Evolutionary conservation across 352 stramenopile genomes (phyloP), one percentile per base, ranked within the genome.

Genomic region (Phytopythium aichiense): DNA sequence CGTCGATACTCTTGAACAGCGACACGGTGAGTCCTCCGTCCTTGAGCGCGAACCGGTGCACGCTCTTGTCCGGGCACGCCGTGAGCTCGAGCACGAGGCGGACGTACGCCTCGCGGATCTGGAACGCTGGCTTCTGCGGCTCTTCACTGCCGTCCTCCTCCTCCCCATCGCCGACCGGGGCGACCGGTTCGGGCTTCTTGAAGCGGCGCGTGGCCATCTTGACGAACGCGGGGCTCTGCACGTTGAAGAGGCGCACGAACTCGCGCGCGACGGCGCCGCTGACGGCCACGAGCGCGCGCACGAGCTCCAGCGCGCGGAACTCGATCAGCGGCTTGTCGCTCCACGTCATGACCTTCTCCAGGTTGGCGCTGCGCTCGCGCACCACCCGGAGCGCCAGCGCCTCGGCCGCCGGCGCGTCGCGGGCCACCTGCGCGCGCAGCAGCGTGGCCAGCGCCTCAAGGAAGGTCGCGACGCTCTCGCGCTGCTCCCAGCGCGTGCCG

Each of bases 251-350:
- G 1, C 87, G 74, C 50, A 95, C 84, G 11, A 92, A 71, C 56
- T 94, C 87, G 28, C 87, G 67, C 25, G 84, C 83, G 2, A 75
- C 56, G 4, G 60, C 63, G 20, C 69, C 67, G 25, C 76, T 84
- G 6, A 88, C 65, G 11, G 58, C 51, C 7, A 72, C 78, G 37
- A 94, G 68, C 15, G 57, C 42, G 1, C 67, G 70, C 60, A 91
- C 69, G 40, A 95, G 68, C 61, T 87, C 60, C 51, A 95, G 76
- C 31, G 83, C 81, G 43, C 79, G 72, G 64, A 81, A 89, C 59
- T 89, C 83, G 56, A 95, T 85, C 18, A 82, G 55, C 16, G 87
- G 87, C 69, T 94, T 94, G 74, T 95, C 87, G 58, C 80, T 93
- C 87, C 87, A 95, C 46, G 79, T 81, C 40, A 95, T 61, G 54